These are phyloP conservation scores for Leucosporidium creatinivorum DNA, from an alignment of 768 basidiomycete species.

Conservation along the genomic window DNA sequence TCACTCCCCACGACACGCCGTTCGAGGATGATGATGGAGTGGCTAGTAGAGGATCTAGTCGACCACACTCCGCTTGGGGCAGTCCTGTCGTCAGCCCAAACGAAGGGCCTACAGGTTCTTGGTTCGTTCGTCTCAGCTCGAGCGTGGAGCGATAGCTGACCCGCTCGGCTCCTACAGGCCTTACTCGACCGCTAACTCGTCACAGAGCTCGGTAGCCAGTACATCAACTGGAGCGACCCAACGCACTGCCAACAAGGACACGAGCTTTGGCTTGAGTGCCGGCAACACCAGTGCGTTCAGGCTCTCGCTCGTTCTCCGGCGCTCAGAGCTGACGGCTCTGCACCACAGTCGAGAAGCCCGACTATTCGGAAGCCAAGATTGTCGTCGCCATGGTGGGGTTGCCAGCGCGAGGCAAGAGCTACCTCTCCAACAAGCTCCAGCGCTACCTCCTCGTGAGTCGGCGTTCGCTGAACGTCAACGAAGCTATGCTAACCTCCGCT, in stretches of 20 bases:
- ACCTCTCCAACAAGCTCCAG: slow-evolving; percentile 95
- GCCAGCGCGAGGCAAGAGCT: slow-evolving; percentile 97
- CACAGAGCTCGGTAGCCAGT: slow-evolving; percentile 7
- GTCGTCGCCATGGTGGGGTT: slow-evolving; percentile 97
- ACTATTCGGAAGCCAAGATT: slow-evolving; percentile 97
- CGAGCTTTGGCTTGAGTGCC: slow-evolving; percentile 28
- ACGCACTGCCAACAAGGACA: slow-evolving; percentile 11
- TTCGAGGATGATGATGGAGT: too few species aligned
- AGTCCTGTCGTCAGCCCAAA: too few species aligned
- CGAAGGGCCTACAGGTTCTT: too few species aligned
- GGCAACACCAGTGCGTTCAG: slow-evolving; percentile 20
- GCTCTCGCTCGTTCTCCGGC: background rate
- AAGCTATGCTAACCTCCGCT: slow-evolving; percentile 1
- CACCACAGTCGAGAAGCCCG: slow-evolving; percentile 69
- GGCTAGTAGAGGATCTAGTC: too few species aligned
- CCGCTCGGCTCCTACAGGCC: slow-evolving; percentile 4
- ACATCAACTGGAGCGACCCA: slow-evolving; percentile 2
- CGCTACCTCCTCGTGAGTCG: slow-evolving; percentile 76
- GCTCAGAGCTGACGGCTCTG: background rate
- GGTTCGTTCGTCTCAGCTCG: too few species aligned
- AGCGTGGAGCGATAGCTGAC: background rate
- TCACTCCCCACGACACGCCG: too few species aligned
- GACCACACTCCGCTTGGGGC: too few species aligned
- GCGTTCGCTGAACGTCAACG: background rate
- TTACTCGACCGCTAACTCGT: slow-evolving; percentile 33